Percentiles rank a stretch among this genome's conserved stretches.
phyloP scores from a whole-genome alignment of 2,329 filamentous ascomycete species.

The Penicillium sp. region DNA sequence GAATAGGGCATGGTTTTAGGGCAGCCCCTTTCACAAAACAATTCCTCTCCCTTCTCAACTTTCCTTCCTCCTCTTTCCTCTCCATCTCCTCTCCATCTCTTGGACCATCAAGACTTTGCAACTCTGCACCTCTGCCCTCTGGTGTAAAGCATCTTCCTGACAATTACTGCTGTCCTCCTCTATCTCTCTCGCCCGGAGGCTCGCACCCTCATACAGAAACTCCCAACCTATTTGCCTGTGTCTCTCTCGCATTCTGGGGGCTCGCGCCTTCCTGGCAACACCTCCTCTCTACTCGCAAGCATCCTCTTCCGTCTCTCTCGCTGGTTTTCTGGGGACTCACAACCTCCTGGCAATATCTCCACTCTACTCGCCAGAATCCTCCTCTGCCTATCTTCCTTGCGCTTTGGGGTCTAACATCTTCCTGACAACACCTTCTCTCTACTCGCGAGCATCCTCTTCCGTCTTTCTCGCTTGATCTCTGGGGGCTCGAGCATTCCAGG shows the following conservation, averaged over 20 bases:
- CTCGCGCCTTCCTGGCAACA: neutral
- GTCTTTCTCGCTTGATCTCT: neutral
- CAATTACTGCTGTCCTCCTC: neutral
- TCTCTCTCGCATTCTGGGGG: neutral
- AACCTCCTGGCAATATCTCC: no score
- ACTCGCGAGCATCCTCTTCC: neutral
- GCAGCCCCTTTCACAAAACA: neutral
- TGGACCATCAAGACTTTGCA: neutral
- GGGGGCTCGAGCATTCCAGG: neutral
- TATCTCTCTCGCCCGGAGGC: neutral
- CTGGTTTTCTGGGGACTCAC: no score
- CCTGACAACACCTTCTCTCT: no score
- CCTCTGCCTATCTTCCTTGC: neutral
- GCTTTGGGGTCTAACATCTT: no score
- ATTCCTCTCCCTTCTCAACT: neutral
- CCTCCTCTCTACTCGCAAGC: neutral
- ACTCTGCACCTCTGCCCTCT: neutral
- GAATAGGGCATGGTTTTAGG: neutral
- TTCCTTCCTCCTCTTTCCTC: neutral
- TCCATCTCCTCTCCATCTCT: neutral
- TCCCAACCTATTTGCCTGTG: neutral
- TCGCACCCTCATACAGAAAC: no score
- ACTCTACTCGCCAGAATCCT: neutral
- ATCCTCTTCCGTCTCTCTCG: no score
- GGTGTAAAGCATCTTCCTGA: neutral